Base-by-base conservation (phyloP, 2,329 filamentous ascomycete genomes). In the Hysterium pulicare region DNA sequence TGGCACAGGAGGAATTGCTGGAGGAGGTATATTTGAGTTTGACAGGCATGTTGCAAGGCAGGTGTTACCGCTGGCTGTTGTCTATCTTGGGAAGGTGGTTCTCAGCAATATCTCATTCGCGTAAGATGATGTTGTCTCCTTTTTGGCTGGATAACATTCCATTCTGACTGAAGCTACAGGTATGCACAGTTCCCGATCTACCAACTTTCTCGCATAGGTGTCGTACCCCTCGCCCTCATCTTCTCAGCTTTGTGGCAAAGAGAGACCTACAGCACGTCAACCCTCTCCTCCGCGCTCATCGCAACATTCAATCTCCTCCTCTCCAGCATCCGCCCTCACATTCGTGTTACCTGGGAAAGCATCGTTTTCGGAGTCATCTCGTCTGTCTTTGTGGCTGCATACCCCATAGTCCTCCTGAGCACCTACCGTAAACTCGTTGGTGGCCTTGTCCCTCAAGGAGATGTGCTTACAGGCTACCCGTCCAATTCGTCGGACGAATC, bases 81-180 rank as follows among this genome's bases (percentile, higher is more conserved):
- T 77, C 37, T 78, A 74, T 45, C 62, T 76, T 20, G 66, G 68
- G 21, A 77, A 75, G 50, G 66, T 77, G 22, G 61, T 75, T 13
- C 64, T 78, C 15, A 77, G 73, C 50, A 79, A 78, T 56, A 67
- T 77, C 41, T 76, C 74, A 3, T 78, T 76, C 48, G 73, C 75
- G 68, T 74, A 66, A 45, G 69, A 47, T 11, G 41, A 7, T 28
- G 8, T n/a, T n/a, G n/a, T n/a, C n/a, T n/a, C n/a, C n/a, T n/a
- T n/a, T n/a, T n/a, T 10, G 19, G 7, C 20, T 16, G n/a, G 8
- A 8, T 34, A 34, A 11, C 34, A 19, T 6, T 23, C 13, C 21
- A n/a, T n/a, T n/a, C n/a, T n/a, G n/a, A n/a, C n/a, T n/a, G n/a
- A n/a, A n/a, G n/a, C n/a, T n/a, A n/a, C 41, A 74, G 71, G 41